These are phyloP conservation scores for Penicillium turbatum DNA, from an alignment of 495 filamentous ascomycete genomes.

Conservation along the genomic window DNA sequence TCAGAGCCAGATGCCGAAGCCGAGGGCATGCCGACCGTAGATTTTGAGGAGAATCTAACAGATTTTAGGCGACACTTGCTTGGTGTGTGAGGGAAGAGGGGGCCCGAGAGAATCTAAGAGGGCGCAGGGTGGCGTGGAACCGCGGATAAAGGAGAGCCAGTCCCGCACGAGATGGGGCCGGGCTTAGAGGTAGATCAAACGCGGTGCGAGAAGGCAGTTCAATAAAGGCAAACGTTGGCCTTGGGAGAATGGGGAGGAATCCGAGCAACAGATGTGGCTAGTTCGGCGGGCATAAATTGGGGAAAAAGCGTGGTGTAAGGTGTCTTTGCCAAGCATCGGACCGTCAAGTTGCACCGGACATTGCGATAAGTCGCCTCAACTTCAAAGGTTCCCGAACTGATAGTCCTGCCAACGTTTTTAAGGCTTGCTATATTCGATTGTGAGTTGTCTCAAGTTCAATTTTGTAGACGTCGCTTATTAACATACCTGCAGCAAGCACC, in stretches of 20 bases:
- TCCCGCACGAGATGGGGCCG: constrained; percentile 7
- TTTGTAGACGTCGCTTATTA: background rate
- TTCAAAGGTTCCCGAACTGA: background rate
- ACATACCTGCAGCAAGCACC: background rate
- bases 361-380: constrained; percentile 15
- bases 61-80: background rate
- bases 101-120: background rate
- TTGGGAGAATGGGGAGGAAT: constrained; percentile 5
- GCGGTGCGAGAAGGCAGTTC: background rate
- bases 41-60: background rate
- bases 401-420: background rate
- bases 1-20: constrained; percentile 73
- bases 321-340: constrained; percentile 31
- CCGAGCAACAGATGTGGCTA: constrained; percentile 13
- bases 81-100: constrained; percentile 4
- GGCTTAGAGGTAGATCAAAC: constrained; percentile 7
- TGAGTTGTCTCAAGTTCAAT: background rate
- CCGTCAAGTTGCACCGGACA: constrained; percentile 7
- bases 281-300: constrained; percentile 7
- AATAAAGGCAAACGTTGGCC: constrained; percentile 4
- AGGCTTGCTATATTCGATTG: background rate
- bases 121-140: constrained; percentile 19
- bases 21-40: constrained; percentile 59
- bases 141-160: constrained; percentile 19
- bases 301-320: constrained; percentile 26